These are phyloP conservation scores for Theileria annulata DNA, from an alignment of 169 alveolate genomes.

Conservation along the genomic window DNA sequence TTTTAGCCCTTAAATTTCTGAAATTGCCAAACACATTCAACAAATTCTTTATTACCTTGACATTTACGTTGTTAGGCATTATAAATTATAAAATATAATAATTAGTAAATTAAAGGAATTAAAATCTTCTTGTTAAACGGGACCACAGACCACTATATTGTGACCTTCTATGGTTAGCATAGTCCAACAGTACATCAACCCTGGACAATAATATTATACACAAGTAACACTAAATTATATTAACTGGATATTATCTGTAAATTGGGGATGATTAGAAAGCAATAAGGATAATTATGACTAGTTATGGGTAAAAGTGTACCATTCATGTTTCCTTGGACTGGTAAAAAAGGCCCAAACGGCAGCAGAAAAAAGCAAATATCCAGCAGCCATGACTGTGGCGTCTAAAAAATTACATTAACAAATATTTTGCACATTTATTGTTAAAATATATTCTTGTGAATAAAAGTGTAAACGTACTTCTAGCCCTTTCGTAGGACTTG, in stretches of 20 bases:
- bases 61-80: not conserved
- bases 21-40: slow-evolving; percentile 11
- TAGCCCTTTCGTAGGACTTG: slow-evolving; percentile 1
- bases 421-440: not conserved
- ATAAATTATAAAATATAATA: slow-evolving; percentile 3
- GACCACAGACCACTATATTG: slow-evolving; percentile 70
- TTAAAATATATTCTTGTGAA: not conserved
- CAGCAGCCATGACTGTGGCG: slow-evolving; percentile 59
- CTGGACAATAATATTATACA: slow-evolving; percentile 12
- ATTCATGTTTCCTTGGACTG: slow-evolving; percentile 65
- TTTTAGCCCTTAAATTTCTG: slow-evolving; percentile 1
- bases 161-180: slow-evolving; percentile 59
- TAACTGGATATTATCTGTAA: not conserved
- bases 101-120: not conserved
- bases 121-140: slow-evolving; percentile 46
- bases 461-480: slow-evolving; percentile 5
- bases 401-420: slow-evolving; percentile 15
- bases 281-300: not conserved
- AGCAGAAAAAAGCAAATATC: slow-evolving; percentile 61
- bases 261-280: not conserved
- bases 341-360: slow-evolving; percentile 67
- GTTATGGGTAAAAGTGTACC: slow-evolving; percentile 21
- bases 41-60: slow-evolving; percentile 15
- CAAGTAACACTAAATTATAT: too few species aligned
- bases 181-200: slow-evolving; percentile 69